These are phyloP conservation scores for Abrus precatorius DNA, from an alignment of 306 rosid species.

Conservation along the genomic window DNA sequence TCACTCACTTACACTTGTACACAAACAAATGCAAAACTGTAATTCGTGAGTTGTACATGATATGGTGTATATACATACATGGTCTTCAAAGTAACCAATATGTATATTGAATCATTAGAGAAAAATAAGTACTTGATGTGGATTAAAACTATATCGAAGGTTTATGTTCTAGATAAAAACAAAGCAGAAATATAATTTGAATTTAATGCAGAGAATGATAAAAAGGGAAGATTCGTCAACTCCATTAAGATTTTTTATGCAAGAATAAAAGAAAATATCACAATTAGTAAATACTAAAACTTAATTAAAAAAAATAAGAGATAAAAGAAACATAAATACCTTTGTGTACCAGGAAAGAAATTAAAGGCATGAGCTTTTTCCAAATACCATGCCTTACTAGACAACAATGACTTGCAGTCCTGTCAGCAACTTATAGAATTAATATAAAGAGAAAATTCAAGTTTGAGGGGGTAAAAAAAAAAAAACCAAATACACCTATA, in stretches of 20 bases:
- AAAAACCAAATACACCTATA: slow-evolving; percentile 24
- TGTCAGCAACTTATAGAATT: slow-evolving; percentile 48
- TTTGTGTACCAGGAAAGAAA: slow-evolving; percentile 89
- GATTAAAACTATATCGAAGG: slow-evolving; percentile 31
- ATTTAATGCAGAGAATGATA: slow-evolving; percentile 10
- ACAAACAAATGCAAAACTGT: background rate
- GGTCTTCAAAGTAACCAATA: slow-evolving; percentile 28
- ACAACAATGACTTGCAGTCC: slow-evolving; percentile 87
- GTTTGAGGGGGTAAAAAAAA: slow-evolving; percentile 6
- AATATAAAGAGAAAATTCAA: slow-evolving; percentile 33
- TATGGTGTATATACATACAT: background rate
- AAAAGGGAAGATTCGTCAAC: slow-evolving; percentile 18
- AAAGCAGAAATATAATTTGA: slow-evolving; percentile 21
- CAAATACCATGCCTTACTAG: slow-evolving; percentile 79
- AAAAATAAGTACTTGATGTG: background rate
- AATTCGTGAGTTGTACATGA: slow-evolving; percentile 15
- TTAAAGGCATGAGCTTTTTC: slow-evolving; percentile 90
- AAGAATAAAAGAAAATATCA: slow-evolving; percentile 24
- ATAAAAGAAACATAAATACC: slow-evolving; percentile 55
- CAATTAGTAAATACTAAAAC: slow-evolving; percentile 1
- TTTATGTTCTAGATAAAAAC: slow-evolving; percentile 14
- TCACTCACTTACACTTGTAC: background rate
- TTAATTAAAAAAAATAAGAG: background rate
- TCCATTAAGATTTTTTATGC: background rate
- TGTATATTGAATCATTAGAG: background rate